Evolutionary conservation across 192 early-diverging fungal species (phyloP).

Genomic region (Mortierella claussenii): DNA sequence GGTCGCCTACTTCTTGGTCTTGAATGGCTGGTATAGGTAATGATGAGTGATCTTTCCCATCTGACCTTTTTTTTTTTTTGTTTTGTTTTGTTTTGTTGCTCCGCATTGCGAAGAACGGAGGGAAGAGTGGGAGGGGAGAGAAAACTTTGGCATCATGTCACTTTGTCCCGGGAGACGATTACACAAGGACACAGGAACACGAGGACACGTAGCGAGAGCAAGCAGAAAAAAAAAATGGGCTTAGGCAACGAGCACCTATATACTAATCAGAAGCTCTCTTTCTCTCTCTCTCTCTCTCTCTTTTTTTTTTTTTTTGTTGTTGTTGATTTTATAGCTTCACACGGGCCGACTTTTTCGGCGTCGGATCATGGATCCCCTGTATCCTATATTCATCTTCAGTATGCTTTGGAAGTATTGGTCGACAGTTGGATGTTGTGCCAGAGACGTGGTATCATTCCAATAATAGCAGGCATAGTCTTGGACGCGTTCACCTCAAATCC

Average conservation of each 20-base stretch:
- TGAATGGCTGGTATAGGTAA: constrained; percentile 71
- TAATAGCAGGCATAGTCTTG: too few species aligned
- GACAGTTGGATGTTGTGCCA: constrained; percentile 65
- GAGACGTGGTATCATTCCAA: constrained; percentile 50
- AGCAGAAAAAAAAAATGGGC: too few species aligned
- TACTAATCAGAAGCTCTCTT: too few species aligned
- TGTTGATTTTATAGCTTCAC: constrained; percentile 61
- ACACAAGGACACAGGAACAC: constrained; percentile 12
- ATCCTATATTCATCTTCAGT: constrained; percentile 63
- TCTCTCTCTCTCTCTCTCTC: constrained; percentile 1
- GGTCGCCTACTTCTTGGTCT: constrained; percentile 66
- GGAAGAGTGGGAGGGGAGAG: too few species aligned
- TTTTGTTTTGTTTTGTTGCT: not conserved
- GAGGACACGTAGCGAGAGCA: too few species aligned
- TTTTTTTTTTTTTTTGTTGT: constrained; percentile 7
- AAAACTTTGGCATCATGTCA: not conserved
- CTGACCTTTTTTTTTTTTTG: constrained; percentile 3
- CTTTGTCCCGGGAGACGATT: not conserved
- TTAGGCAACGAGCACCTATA: too few species aligned
- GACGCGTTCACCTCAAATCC: constrained; percentile 22
- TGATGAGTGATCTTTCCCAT: not conserved
- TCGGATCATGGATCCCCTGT: constrained; percentile 75
- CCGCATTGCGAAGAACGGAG: too few species aligned
- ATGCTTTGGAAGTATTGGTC: constrained; percentile 75
- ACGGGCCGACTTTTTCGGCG: constrained; percentile 74